Conservation (phyloP, 2,329 filamentous ascomycete species). For the Fusarium papillatum region DNA sequence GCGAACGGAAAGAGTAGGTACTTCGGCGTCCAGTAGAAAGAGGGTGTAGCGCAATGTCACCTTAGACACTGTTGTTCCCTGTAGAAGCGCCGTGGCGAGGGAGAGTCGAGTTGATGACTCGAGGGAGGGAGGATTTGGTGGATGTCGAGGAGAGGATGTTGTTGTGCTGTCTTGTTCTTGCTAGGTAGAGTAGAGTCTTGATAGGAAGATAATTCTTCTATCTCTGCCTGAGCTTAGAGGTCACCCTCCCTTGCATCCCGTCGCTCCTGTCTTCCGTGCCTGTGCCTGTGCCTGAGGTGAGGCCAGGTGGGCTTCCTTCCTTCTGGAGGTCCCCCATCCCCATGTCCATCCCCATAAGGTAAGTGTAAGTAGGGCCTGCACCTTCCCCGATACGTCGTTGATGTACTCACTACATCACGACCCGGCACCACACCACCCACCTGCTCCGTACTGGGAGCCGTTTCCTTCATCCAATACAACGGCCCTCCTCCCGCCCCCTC, state of each 20-base stretch:
- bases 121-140: constrained; percentile 26
- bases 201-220: neutral
- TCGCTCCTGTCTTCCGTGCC: constrained; percentile 27
- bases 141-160: constrained; percentile 32
- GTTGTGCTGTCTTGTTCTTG: neutral
- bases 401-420: constrained; percentile 18
- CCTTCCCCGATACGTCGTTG: constrained; percentile 27
- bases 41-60: neutral
- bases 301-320: neutral
- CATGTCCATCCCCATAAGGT: constrained; percentile 17
- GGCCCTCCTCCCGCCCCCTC: constrained; percentile 32
- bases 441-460: constrained; percentile 10
- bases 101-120: constrained; percentile 13
- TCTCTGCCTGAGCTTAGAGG: no score
- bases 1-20: neutral
- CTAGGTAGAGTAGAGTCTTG: neutral
- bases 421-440: constrained; percentile 6
- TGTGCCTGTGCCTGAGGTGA: constrained; percentile 20
- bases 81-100: neutral
- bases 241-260: constrained; percentile 28
- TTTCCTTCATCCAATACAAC: constrained; percentile 27
- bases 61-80: neutral
- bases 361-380: neutral
- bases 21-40: neutral
- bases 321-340: constrained; percentile 19